Evolutionary conservation across 2,329 filamentous ascomycete species (phyloP), one percentile per base, ranked within the genome.

Genomic region (Trichoderma gracile): DNA sequence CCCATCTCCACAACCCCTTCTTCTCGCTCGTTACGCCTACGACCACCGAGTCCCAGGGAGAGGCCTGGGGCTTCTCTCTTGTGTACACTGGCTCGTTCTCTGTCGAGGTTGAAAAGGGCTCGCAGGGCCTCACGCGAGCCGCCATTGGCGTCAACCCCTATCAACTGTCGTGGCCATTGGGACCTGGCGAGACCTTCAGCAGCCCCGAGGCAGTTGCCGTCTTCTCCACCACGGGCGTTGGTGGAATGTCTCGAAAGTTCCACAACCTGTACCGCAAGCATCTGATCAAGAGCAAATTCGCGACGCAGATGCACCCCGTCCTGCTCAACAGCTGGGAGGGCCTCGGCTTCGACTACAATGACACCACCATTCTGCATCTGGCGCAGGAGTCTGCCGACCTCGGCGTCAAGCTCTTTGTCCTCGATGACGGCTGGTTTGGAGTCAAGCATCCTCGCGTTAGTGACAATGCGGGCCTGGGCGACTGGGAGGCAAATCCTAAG

Each of bases 371-470:
- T 38, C 81, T 85, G 33, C 76, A 78, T 0, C 77, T 89, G 0
- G 86, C 86, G 0, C 70, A 82, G 46, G 80, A 86, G 67, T 80
- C 86, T 0, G 85, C 86, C 0, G 78, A 80, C 2, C 77, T 89
- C 1, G 87, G 87, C 1, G 80, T 84, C n/a, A 82, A 83, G 67
- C 79, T 89, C 0, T 86, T 89, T 50, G 87, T 89, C 0, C 81
- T 86, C 53, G 87, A 89, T 49, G 87, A 89, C 65, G 87, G 87
- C 3, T 89, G 86, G 87, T 89, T 89, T 54, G 87, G 87, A 0
- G 66, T 69, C 19, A 73, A 88, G 42, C 83, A 87, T 65, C 86
- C 87, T 0, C 84, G 87, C 0, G 70, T 82, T 23, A 80, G 82
- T 40, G 86, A 89, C 68, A 77, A 78, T 0, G 78, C 82, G 1